Evolutionary conservation across 768 basidiomycete species (phyloP), one percentile per base, ranked within the genome.

Genomic region (Calocera viscosa): DNA sequence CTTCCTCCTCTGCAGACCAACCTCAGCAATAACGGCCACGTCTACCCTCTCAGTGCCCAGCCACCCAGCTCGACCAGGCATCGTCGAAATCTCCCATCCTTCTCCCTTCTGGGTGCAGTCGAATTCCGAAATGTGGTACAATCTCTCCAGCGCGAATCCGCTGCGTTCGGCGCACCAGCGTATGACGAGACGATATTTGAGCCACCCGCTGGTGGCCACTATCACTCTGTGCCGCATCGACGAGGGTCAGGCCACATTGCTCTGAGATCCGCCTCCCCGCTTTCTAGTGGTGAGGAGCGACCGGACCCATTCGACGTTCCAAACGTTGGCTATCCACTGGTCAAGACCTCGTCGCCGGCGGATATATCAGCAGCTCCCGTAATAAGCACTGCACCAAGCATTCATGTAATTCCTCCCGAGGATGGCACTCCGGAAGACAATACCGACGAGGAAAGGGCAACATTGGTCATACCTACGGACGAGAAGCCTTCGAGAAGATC

Each of bases 41-140:
- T 22, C 74, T 82, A 10, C 76, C 77, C 65, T 79, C 83, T 16
- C 7, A 81, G 79, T 28, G 79, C 84, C 83, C 87, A 1, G 82
- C 84, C 80, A 7, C 70, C 74, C 63, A 70, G 60, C 26, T 32
- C 74, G 71, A 68, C 80, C 26, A 68, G 78, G 70, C 75, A 76
- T 26, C 75, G 79, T 39, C 75, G 76, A 11, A 83, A 84, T 68
- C 82, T 91, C 76, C 89, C 89, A 1, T 90, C 89, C 0, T 92
- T 92, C 72, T 97, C 95, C 1, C 83, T 99, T 1, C 84, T 98
- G 2, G 92, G 95, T 10, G 96, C 96, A 0, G 83, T 99, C 49
- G 96, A 99, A 76, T 99, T 99, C 77, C 83, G 94, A 19, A 88
- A 94, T 68, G 89, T 97, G 26, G 88, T 99, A 24, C 82, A 88